Base-by-base conservation (phyloP, 2,329 filamentous ascomycete genomes). In the Paraconiothyrium sp. region DNA sequence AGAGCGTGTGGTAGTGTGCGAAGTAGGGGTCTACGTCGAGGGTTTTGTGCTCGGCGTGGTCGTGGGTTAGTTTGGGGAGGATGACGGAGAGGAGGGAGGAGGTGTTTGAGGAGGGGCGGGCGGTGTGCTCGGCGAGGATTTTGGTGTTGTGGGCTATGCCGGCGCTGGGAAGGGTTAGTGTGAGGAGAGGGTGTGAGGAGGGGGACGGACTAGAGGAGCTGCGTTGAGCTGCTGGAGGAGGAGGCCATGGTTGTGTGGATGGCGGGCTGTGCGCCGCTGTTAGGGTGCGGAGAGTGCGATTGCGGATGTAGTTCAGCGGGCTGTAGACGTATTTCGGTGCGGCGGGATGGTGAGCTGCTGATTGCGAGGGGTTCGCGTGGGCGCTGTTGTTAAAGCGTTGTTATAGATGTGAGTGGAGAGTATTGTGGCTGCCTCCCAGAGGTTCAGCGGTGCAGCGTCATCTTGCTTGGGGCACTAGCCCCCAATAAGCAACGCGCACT, bases 141-240 rank as follows among this genome's bases (percentile, higher is more conserved):
- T 94, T 98, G 58, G 89, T 92, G 75, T 95, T 90, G 82, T 98
- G 90, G 54, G 95, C 93, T 80, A 99, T 95, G 83, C 95, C 98
- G 70, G 93, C 90, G 83, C 93, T 97, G 64, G 10, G 20, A n/a
- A 27, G 43, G 14, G 24, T 54, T 16, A 7, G 60, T 11, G 9
- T 30, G 44, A 20, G 34, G 34, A 20, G 44, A n/a, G 49, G 27
- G 54, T 39, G n/a, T 39, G 47, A 39, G 30, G 41, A 20, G 41
- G 14, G 41, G 32, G 58, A 47, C 67, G 39, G 72, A 80, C 77
- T 80, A 80, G 62, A 80, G 73, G 61, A 80, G 76, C 37, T 77
- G 76, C 46, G 76, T 78, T 14, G 78, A 65, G 9, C 72, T 71
- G 39, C 39, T 48, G 3, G 77, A 79, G 22, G 77, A 79, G 56